Evolutionary conservation across 441 rosid genomes (phyloP), one percentile per base, ranked within the genome.

Genomic region (Pelargonium australe): DNA sequence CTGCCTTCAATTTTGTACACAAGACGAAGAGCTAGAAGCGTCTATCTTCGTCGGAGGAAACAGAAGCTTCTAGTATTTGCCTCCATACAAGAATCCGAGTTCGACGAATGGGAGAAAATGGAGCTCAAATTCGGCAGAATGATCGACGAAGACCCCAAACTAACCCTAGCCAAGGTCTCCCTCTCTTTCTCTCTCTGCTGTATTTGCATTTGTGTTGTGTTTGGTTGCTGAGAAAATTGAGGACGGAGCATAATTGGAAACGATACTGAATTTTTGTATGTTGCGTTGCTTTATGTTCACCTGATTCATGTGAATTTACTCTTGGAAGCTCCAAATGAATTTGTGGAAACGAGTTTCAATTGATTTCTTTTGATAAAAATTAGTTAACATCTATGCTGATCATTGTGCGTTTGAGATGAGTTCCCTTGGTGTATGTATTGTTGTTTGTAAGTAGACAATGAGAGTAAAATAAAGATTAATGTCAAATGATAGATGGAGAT

Each of bases 71-170:
- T 73, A 11, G 81, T 87, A 64, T 82, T 76, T 63, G 86, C 92
- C 11, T 80, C 80, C 20, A 85, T 77, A 69, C 89, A 85, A 77
- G 90, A 86, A 53, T 85, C 84, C 3, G 80, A 83, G 74, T 76
- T 89, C 65, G 84, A 81, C 75, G 81, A 83, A 68, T 82, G 86
- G 86, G 99, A 94, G 80, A 88, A 78, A 80, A 89, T 91, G 99
- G 97, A 89, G 88, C 88, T 91, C 80, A 86, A 89, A 73, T 88
- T 91, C 64, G 99, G 97, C 45, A 86, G 82, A 41, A 72, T 88
- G 80, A 80, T 91, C 1, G 97, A 95, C 0, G 97, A 94, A 82
- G 96, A 94, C 81, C 97, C 99, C 49, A 87, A 89, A 79, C 81
- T 91, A 76, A 91, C 96, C 64, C 76, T 89, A 76, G 94, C 97